Base-by-base conservation (phyloP, 164 flowering plant species). In the Chloranthus sessilifolius region DNA sequence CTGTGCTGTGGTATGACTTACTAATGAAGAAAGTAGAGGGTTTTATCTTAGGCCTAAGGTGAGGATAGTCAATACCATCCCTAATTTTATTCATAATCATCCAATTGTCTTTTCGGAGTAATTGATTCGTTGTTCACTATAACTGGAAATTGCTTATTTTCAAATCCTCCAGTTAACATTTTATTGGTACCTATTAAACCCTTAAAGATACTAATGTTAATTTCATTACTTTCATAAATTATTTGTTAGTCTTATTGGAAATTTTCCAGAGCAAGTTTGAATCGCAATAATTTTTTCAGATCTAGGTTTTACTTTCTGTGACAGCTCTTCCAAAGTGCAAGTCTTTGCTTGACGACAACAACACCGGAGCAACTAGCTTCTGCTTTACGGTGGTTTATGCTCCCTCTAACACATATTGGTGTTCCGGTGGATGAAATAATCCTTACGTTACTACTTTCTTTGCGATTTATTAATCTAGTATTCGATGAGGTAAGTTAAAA, bases 271-370 rank as follows among this genome's bases (percentile, higher is more conserved):
- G n/a, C n/a, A n/a, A 8, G 6, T 2, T 60, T 29, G 56, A 60
- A 26, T 55, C 49, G 45, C 31, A 51, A 38, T 47, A 50, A 23
- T 16, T 34, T 60, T 56, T 42, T 59, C 51, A 25, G 15, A 66
- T 55, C 16, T 59, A 58, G 26, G 3, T 49, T 8, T 47, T 38
- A 53, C 21, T 66, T 57, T 64, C 49, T 49, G 11, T 77, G 45
- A 30, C 65, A 92, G 99, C 72, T 92, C 50, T 86, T 92, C 52
- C 99, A 88, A 86, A 89, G 97, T 76, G 83, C 97, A 8, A 88
- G 89, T 62, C 89, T 92, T 42, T 88, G 95, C 80, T 67, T 92
- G 60, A 58, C 92, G 8, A 84, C 97, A 16, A 88, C 99, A 47
- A 72, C 89, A 10, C 90, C 99, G 0, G 99, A 92, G 73, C 85